A percentile compares a stretch with the other conserved stretches of the same genome.
phyloP scores from a whole-genome alignment of 164 flowering plant species.

The Vitis cinerea region DNA sequence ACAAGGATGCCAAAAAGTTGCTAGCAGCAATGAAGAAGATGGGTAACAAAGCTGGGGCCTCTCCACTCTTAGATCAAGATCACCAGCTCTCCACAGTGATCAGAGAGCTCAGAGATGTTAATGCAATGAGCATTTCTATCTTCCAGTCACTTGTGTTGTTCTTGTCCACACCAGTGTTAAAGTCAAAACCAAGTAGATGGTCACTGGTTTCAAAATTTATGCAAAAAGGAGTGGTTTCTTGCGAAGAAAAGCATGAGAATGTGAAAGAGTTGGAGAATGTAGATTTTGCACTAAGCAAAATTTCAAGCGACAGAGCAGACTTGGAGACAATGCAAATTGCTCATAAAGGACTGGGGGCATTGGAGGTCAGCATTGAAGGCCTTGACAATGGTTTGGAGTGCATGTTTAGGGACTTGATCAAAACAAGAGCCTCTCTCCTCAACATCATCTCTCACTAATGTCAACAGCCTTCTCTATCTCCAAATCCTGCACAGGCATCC shows the following conservation, averaged over 20 bases:
- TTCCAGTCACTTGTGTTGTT: constrained; percentile 32
- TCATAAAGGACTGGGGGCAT: constrained; percentile 19
- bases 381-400: constrained; percentile 39
- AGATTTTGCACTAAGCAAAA: constrained; percentile 13
- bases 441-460: constrained; percentile 34
- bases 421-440: constrained; percentile 39
- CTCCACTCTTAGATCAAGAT: not conserved
- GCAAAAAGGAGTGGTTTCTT: constrained; percentile 12
- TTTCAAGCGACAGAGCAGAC: not conserved
- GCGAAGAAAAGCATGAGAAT: constrained; percentile 9
- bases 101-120: constrained; percentile 35
- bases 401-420: constrained; percentile 35
- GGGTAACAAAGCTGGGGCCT: constrained; percentile 6
- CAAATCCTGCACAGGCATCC: constrained; percentile 15
- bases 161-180: constrained; percentile 22
- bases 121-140: constrained; percentile 23
- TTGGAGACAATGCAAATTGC: constrained; percentile 14
- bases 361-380: constrained; percentile 26
- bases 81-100: constrained; percentile 9
- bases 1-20: constrained; percentile 25
- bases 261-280: constrained; percentile 22
- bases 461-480: not conserved
- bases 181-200: constrained; percentile 30
- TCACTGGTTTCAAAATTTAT: constrained; percentile 28
- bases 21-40: constrained; percentile 23